Evolutionary conservation across 2,329 filamentous ascomycete species (phyloP).

Genomic region (Paramyrothecium sp.): DNA sequence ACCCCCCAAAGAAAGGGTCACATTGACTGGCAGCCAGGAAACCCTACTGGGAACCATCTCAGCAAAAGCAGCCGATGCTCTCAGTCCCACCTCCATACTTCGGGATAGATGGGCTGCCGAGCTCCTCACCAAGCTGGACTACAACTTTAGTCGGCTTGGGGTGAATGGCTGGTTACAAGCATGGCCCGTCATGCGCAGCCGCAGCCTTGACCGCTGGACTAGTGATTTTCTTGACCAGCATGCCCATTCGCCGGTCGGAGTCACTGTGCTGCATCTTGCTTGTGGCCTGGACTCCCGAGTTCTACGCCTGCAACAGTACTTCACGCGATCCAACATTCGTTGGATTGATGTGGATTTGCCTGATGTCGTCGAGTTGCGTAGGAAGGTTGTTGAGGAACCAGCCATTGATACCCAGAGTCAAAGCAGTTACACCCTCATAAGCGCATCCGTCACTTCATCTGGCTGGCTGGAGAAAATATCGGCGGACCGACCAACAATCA

Average conservation of each 20-base stretch:
- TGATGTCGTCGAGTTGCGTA: constrained; percentile 29
- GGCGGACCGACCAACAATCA: constrained; percentile 24
- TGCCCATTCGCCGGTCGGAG: not conserved
- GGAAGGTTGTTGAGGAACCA: constrained; percentile 1
- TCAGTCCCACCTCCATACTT: not conserved
- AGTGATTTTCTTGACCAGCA: too few relatives aligned
- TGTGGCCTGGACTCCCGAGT: constrained; percentile 28
- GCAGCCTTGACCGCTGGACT: too few relatives aligned
- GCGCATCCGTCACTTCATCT: constrained; percentile 19
- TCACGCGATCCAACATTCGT: constrained; percentile 10
- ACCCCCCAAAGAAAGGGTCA: not conserved
- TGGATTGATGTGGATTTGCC: constrained; percentile 34
- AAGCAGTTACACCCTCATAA: constrained; percentile 20
- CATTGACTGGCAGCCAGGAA: not conserved
- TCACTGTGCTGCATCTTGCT: constrained; percentile 27
- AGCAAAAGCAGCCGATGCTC: not conserved
- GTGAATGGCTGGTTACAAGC: too few relatives aligned
- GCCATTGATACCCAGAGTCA: constrained; percentile 18
- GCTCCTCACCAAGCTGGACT: not conserved
- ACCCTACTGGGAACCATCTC: not conserved
- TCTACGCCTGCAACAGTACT: constrained; percentile 17
- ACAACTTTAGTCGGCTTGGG: not conserved
- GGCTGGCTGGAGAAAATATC: constrained; percentile 27
- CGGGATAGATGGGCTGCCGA: not conserved
- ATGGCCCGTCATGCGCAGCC: too few relatives aligned